Evolutionary conservation across 2,329 filamentous ascomycete genomes (phyloP).

Genomic region (Aspergillus latus): DNA sequence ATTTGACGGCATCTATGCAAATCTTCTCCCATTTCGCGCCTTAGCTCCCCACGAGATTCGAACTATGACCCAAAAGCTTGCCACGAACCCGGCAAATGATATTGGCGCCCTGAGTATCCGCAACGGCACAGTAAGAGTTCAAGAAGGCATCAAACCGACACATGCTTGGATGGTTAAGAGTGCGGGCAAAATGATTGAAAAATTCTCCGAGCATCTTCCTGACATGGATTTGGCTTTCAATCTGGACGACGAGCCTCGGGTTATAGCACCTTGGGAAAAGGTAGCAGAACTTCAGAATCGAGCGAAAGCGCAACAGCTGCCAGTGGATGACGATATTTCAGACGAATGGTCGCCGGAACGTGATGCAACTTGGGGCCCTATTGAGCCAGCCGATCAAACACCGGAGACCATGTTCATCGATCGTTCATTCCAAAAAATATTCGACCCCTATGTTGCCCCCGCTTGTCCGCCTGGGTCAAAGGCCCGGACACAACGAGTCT

Average conservation of each 20-base stretch:
- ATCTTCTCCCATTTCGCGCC: constrained; percentile 57
- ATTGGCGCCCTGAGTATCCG: constrained; percentile 58
- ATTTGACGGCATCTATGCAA: constrained; percentile 59
- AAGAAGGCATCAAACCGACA: constrained; percentile 53
- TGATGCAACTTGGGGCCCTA: constrained; percentile 38
- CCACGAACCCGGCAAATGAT: constrained; percentile 56
- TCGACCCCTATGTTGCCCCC: constrained; percentile 45
- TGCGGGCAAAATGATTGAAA: constrained; percentile 53
- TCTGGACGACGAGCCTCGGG: constrained; percentile 60
- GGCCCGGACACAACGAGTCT: constrained; percentile 59
- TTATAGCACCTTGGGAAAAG: constrained; percentile 54
- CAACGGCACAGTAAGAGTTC: constrained; percentile 51
- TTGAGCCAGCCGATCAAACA: constrained; percentile 36
- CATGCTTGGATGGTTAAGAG: constrained; percentile 61
- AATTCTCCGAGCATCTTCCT: constrained; percentile 55
- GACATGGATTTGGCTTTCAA: constrained; percentile 66
- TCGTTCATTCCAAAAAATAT: constrained; percentile 42
- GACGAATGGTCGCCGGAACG: constrained; percentile 41
- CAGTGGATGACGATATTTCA: constrained; percentile 23
- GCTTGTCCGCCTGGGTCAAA: constrained; percentile 65
- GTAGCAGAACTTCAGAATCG: constrained; percentile 38
- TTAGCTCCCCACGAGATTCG: constrained; percentile 53
- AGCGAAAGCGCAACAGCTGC: constrained; percentile 23
- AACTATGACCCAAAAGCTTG: constrained; percentile 52
- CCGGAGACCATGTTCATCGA: constrained; percentile 42